Evolutionary conservation across 208 protist species (phyloP).

Genomic region (Wallacemonas sp.): DNA sequence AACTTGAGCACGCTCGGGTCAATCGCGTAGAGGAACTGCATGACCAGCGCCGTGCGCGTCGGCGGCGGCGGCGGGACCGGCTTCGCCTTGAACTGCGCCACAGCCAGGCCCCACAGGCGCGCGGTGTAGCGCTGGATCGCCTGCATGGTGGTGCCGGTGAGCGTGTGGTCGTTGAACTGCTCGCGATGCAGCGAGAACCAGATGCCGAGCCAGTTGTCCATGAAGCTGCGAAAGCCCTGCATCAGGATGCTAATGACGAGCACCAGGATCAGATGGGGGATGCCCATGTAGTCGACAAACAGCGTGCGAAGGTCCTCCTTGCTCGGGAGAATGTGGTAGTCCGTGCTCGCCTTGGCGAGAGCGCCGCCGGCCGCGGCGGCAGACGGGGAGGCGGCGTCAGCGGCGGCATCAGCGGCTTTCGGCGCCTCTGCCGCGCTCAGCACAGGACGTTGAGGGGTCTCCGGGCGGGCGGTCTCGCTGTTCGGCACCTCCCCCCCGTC

Average conservation of each 20-base stretch:
- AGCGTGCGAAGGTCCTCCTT: slow-evolving; percentile 39
- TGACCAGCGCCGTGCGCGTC: slow-evolving; percentile 8
- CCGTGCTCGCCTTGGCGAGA: background rate
- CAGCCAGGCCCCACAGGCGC: slow-evolving; percentile 18
- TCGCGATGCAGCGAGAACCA: slow-evolving; percentile 63
- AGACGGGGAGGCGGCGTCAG: background rate
- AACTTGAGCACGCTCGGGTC: slow-evolving; percentile 52
- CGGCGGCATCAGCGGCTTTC: too few species aligned
- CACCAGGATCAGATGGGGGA: slow-evolving; percentile 28
- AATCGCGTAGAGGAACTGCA: slow-evolving; percentile 34
- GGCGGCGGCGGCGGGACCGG: slow-evolving; percentile 24
- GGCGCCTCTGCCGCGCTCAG: too few species aligned
- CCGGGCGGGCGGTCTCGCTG: too few species aligned
- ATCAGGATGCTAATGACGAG: slow-evolving; percentile 43
- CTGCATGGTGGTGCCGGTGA: slow-evolving; percentile 29
- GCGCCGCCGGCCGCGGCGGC: background rate
- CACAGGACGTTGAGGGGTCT: too few species aligned
- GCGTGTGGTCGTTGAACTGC: slow-evolving; percentile 33
- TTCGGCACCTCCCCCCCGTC: too few species aligned
- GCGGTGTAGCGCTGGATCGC: slow-evolving; percentile 35
- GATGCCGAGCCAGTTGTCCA: slow-evolving; percentile 80
- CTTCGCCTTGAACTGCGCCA: slow-evolving; percentile 21
- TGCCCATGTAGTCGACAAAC: slow-evolving; percentile 50
- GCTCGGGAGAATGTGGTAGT: slow-evolving; percentile 33
- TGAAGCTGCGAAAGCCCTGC: slow-evolving; percentile 56